phyloP scores from a whole-genome alignment of 345 rosid species.

The Limnanthes douglasii region DNA sequence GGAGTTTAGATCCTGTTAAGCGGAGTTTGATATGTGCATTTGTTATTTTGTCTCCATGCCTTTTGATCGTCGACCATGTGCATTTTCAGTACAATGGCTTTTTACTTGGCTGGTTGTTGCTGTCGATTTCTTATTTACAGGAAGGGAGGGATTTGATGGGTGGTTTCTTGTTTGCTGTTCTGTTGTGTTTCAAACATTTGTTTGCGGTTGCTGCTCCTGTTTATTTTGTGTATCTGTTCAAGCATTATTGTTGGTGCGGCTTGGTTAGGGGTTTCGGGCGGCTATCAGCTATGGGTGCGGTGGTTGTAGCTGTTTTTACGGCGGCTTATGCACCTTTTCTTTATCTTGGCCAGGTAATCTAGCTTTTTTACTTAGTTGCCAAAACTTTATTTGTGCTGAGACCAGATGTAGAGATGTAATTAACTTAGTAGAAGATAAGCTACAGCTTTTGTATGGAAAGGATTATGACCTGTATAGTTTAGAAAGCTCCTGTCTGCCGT shows the following conservation, averaged over 20 bases:
- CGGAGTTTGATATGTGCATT: slow-evolving; percentile 37
- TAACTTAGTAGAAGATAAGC: too few relatives aligned
- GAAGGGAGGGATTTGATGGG: slow-evolving; percentile 78
- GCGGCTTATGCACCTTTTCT: slow-evolving; percentile 70
- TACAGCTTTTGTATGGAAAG: too few relatives aligned
- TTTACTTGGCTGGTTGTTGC: slow-evolving; percentile 54
- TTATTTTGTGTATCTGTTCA: slow-evolving; percentile 67
- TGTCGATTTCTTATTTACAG: slow-evolving; percentile 63
- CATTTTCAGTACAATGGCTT: slow-evolving; percentile 97
- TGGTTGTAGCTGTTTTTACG: slow-evolving; percentile 47
- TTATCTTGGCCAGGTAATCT: slow-evolving; percentile 61
- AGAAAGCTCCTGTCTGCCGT: too few relatives aligned
- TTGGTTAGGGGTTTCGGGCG: slow-evolving; percentile 32
- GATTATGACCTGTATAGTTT: too few relatives aligned
- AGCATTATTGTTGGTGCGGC: slow-evolving; percentile 78
- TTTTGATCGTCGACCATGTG: slow-evolving; percentile 73
- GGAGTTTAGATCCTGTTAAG: slow-evolving; percentile 16
- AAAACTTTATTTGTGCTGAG: too few relatives aligned
- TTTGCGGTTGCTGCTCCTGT: slow-evolving; percentile 93
- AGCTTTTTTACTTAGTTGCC: too few relatives aligned
- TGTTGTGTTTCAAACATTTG: slow-evolving; percentile 86
- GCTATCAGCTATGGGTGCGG: slow-evolving; percentile 37
- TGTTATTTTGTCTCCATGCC: slow-evolving; percentile 75
- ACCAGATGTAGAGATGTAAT: too few relatives aligned
- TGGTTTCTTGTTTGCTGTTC: slow-evolving; percentile 57